phyloP scores from a whole-genome alignment of 2,329 filamentous ascomycete species.

The Fonsecaea multimorphosa region DNA sequence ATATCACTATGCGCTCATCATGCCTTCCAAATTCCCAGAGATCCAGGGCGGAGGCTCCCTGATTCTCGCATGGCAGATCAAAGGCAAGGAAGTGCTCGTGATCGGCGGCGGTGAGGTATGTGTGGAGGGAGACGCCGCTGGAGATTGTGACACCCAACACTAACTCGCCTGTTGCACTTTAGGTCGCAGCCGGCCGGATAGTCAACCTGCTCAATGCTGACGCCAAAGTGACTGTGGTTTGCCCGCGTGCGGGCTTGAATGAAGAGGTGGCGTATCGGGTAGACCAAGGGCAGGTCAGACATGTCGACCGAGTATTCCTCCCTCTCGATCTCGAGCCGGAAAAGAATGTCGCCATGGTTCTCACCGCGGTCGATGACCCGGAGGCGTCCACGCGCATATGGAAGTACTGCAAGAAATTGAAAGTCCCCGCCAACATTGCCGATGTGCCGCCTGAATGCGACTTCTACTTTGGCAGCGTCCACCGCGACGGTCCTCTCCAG shows the following conservation, averaged over 20 bases:
- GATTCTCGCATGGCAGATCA: slow-evolving; percentile 94
- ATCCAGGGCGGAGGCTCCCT: slow-evolving; percentile 90
- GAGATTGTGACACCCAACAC: slow-evolving; percentile 2
- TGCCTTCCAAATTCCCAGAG: slow-evolving; percentile 69
- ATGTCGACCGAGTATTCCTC: slow-evolving; percentile 83
- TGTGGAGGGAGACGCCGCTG: slow-evolving; percentile 22
- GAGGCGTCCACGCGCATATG: slow-evolving; percentile 88
- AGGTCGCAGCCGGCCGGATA: slow-evolving; percentile 96
- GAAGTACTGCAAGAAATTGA: slow-evolving; percentile 86
- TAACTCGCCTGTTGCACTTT: slow-evolving; percentile 32
- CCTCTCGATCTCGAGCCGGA: slow-evolving; percentile 80
- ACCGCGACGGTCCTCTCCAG: slow-evolving; percentile 92
- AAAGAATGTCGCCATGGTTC: slow-evolving; percentile 74
- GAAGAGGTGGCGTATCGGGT: slow-evolving; percentile 86
- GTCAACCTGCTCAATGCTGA: slow-evolving; percentile 94
- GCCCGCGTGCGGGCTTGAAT: slow-evolving; percentile 79
- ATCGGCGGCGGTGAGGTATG: slow-evolving; percentile 92
- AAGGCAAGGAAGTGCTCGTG: slow-evolving; percentile 85
- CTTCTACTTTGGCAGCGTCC: slow-evolving; percentile 96
- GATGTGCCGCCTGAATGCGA: slow-evolving; percentile 97
- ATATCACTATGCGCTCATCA: slow-evolving; percentile 41
- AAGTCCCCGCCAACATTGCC: slow-evolving; percentile 91
- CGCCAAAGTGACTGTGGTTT: slow-evolving; percentile 84
- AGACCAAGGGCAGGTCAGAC: slow-evolving; percentile 73
- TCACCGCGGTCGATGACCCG: slow-evolving; percentile 92